Percentiles rank a stretch among this genome's conserved stretches.
Evolutionary conservation across 129 eudicot species (phyloP).

Genomic region (Tagetes patula): DNA sequence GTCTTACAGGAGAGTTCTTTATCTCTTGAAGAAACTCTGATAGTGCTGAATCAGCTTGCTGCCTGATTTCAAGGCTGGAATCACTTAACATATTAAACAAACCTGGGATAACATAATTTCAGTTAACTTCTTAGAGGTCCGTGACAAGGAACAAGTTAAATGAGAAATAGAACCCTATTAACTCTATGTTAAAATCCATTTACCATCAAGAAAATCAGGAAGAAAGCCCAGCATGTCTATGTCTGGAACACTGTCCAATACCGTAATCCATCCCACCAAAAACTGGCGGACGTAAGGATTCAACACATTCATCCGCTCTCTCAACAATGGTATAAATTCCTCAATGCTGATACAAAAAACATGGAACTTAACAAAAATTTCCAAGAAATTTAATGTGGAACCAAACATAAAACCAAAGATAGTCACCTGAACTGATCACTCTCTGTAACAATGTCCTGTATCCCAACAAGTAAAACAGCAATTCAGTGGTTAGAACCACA

Average conservation of each 20-base stretch:
- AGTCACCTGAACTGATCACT: constrained; percentile 90
- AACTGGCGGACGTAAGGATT: constrained; percentile 98
- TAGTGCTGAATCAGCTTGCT: constrained; percentile 97
- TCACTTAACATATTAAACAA: constrained; percentile 95
- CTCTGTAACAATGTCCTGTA: constrained; percentile 93
- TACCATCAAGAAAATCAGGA: constrained; percentile 99
- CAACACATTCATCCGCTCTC: constrained; percentile 96
- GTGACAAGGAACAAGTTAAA: constrained; percentile 12
- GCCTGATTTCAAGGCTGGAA: constrained; percentile 94
- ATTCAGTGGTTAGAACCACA: constrained; percentile 22
- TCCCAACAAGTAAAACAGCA: constrained; percentile 30
- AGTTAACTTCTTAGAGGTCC: constrained; percentile 22
- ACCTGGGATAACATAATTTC: constrained; percentile 54
- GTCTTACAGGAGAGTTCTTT: constrained; percentile 88
- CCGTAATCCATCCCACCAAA: constrained; percentile 96
- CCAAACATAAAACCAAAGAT: constrained; percentile 13
- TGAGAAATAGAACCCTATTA: constrained; percentile 13
- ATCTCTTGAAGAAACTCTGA: constrained; percentile 98
- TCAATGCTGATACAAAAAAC: constrained; percentile 65
- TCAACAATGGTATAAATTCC: constrained; percentile 93
- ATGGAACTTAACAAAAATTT: background rate
- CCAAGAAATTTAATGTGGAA: constrained; percentile 17
- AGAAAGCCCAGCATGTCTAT: constrained; percentile 97
- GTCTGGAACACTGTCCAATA: constrained; percentile 95
- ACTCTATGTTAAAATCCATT: constrained; percentile 17